phyloP scores from a whole-genome alignment of 1,284 basidiomycete genomes.

The Inonotus hispidus region DNA sequence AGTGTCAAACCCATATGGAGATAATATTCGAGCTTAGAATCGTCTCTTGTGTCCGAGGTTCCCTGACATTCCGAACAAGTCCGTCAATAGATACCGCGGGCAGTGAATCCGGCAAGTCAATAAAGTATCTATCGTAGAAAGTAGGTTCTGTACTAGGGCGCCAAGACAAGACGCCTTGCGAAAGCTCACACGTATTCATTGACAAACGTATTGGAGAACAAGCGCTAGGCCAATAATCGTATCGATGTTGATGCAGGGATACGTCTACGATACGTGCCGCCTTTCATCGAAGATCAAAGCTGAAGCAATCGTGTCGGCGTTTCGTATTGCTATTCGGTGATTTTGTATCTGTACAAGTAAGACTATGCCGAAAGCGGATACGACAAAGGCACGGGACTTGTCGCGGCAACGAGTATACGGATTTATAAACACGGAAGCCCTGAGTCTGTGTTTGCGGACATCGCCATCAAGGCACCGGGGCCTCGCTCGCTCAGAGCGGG shows the following conservation, averaged over 20 bases:
- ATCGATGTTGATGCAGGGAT: neutral
- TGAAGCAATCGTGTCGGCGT: neutral
- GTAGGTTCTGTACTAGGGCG: no score
- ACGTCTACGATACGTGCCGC: neutral
- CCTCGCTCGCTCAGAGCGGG: neutral
- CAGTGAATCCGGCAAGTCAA: neutral
- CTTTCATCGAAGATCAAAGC: neutral
- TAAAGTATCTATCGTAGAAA: neutral
- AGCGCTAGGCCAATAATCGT: neutral
- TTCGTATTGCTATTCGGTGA: neutral
- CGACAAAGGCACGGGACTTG: neutral
- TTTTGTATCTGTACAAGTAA: neutral
- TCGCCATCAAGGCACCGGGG: neutral
- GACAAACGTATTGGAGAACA: no score
- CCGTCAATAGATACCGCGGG: neutral
- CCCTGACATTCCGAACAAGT: neutral
- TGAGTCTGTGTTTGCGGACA: neutral
- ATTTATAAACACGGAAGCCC: neutral
- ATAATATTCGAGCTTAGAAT: neutral
- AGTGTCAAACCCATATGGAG: no score
- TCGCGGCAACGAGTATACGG: neutral
- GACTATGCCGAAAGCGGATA: neutral
- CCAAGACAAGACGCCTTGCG: no score
- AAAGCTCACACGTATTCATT: neutral
- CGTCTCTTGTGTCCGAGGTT: neutral